phyloP scores from a whole-genome alignment of 2,329 filamentous ascomycete genomes.

The Decorospora gaudefroyi region DNA sequence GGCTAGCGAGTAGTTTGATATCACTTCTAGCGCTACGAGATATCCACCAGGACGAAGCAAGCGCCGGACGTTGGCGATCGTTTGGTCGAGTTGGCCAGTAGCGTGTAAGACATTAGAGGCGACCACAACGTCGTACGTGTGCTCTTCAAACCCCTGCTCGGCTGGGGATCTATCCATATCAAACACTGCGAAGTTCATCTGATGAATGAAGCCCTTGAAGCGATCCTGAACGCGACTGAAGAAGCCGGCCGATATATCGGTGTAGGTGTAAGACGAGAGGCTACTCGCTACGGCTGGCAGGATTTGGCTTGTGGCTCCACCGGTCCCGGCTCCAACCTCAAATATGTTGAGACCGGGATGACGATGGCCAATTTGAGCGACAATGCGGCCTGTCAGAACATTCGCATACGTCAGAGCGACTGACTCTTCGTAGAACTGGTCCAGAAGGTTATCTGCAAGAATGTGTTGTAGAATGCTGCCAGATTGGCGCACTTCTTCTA shows the following conservation, averaged over 20 bases:
- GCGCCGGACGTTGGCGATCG: slow-evolving; percentile 14
- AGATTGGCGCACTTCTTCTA: slow-evolving; percentile 3
- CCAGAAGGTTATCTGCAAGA: slow-evolving; percentile 13
- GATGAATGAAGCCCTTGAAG: not conserved
- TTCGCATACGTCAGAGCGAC: slow-evolving; percentile 4
- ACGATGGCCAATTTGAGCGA: slow-evolving; percentile 22
- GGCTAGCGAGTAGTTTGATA: not conserved
- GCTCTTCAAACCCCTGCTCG: slow-evolving; percentile 15
- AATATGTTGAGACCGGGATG: slow-evolving; percentile 16
- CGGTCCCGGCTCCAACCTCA: slow-evolving; percentile 22
- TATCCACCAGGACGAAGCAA: slow-evolving; percentile 50
- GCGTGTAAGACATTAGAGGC: slow-evolving; percentile 19
- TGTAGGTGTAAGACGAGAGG: slow-evolving; percentile 23
- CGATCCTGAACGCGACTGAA: slow-evolving; percentile 8
- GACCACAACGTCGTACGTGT: slow-evolving; percentile 24
- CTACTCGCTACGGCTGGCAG: not conserved
- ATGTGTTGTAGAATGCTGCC: slow-evolving; percentile 17
- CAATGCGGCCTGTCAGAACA: slow-evolving; percentile 1
- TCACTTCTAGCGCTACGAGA: slow-evolving; percentile 43
- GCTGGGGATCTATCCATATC: slow-evolving; percentile 43
- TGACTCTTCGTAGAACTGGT: slow-evolving; percentile 18
- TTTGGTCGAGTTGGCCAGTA: slow-evolving; percentile 11
- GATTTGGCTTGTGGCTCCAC: slow-evolving; percentile 6
- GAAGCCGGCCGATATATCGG: slow-evolving; percentile 28
- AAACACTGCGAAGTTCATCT: slow-evolving; percentile 11